These are phyloP conservation scores for Chenopodium quinoa DNA, from an alignment of 148 eudicot genomes.

Conservation along the genomic window DNA sequence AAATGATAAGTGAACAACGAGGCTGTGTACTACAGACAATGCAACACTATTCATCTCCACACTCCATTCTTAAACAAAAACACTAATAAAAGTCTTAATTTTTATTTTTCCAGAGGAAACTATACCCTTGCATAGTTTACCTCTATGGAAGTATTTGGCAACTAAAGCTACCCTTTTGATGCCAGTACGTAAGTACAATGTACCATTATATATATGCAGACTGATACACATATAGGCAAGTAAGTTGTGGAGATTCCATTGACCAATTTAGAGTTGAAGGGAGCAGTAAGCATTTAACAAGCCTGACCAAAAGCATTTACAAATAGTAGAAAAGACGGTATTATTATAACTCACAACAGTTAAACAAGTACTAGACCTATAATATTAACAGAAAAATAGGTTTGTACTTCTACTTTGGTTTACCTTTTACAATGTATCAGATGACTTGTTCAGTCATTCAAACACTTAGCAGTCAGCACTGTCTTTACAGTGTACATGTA, in stretches of 20 bases:
- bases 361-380: neutral
- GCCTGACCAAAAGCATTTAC: neutral
- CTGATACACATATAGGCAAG: neutral
- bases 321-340: neutral
- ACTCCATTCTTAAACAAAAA: neutral
- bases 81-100: neutral
- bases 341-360: neutral
- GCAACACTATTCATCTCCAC: neutral
- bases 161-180: neutral
- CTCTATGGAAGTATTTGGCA: too few species aligned
- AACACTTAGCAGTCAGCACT: neutral
- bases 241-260: too few species aligned
- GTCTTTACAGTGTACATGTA: neutral
- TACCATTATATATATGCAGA: neutral
- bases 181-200: too few species aligned
- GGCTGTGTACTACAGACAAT: too few species aligned
- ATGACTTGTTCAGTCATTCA: neutral
- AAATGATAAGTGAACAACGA: neutral
- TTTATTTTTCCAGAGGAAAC: neutral
- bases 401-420: neutral
- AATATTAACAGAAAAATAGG: neutral
- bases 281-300: neutral
- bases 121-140: too few species aligned
- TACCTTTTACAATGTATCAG: neutral
- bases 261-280: neutral